Evolutionary conservation across 1,284 basidiomycete genomes (phyloP), one percentile per base, ranked within the genome.

Genomic region (Malassezia psittaci): DNA sequence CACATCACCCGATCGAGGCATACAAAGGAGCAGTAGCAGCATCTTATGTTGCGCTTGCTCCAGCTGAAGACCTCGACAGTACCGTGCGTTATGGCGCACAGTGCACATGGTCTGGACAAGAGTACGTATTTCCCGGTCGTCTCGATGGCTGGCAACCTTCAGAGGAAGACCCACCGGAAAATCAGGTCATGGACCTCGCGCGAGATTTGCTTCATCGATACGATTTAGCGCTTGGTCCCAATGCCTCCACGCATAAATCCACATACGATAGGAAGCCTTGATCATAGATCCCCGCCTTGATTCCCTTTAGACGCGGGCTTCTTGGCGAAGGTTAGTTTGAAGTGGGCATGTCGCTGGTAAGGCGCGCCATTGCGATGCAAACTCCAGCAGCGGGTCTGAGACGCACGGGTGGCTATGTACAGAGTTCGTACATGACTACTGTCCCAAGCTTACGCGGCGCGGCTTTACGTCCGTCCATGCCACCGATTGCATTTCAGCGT

Each of bases 1-100:
- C 69, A 9, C 67, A 74, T 41, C 72, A 74, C 47, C 63, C 62
- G 29, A 67, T 73, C 57, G 66, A 66, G 5, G 62, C 64, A 11
- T 73, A 69, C 66, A 74, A 74, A 49, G 72, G 67, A 6, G 69
- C 67, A 36, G 53, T 74, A 18, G 67, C 72, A n/a, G 68, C 67
- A 24, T 57, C 60, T 18, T 64, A 65, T 43, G 69, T 66, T 10
- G 62, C 61, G 36, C 48, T 72, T 33, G 68, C 71, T 7, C 68
- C 71, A 5, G 19, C 29, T 12, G 45, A 34, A 19, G 15, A 47
- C 7, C 62, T 67, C 13, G 66, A 70, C 52, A 46, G 59, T n/a
- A 62, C 57, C 35, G 60, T 57, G 52, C 65, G 69, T 13, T 74
- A 73, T 55, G 68, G 65, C n/a, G 61, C 68, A 43, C 65, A 64